Conservation (phyloP, 73 alveolate genomes). For the Paramecium biaurelia region DNA sequence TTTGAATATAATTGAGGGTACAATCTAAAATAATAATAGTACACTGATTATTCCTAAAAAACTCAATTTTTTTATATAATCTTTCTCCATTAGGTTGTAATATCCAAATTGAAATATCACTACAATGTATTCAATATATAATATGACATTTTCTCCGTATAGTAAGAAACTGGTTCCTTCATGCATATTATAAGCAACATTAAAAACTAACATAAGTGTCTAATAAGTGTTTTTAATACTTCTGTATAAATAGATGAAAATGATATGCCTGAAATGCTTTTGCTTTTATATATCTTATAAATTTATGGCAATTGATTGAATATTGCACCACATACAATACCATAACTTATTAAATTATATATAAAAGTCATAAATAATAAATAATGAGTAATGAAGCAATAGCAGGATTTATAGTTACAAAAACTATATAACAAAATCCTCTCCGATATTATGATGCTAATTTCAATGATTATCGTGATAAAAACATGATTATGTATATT, state of each 20-base stretch:
- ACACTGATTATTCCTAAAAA: background rate
- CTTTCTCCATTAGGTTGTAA: background rate
- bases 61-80: background rate
- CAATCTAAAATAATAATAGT: background rate
- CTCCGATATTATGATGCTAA: background rate
- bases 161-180: background rate
- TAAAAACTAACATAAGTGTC: background rate
- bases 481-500: background rate
- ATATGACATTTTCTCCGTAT: background rate
- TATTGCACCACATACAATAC: conserved; percentile 8
- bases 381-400: conserved; percentile 38
- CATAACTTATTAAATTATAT: background rate
- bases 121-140: background rate
- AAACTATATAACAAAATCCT: conserved; percentile 21
- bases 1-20: background rate
- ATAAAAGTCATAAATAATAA: background rate
- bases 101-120: background rate
- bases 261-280: background rate
- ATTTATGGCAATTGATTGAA: conserved; percentile 22
- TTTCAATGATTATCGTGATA: conserved; percentile 29
- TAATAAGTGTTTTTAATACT: background rate
- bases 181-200: background rate
- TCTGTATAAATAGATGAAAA: background rate
- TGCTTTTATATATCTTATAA: background rate
- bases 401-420: conserved; percentile 24